Evolutionary conservation across 2,329 filamentous ascomycete genomes (phyloP), one percentile per base, ranked within the genome.

Genomic region (Neospermospora avenae): DNA sequence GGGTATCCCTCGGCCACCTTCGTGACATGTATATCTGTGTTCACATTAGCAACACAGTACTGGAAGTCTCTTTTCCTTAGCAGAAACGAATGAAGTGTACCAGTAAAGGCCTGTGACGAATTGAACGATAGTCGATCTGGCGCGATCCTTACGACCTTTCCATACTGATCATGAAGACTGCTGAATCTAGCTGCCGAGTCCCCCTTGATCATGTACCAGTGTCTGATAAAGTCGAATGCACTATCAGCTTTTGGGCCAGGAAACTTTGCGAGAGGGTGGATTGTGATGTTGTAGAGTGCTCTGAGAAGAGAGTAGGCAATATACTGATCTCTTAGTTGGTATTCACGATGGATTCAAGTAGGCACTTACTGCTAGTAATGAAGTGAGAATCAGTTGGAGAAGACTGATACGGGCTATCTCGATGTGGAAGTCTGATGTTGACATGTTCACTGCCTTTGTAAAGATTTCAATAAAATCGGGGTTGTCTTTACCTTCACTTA

Each of bases 241-340:
- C 61, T 58, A 31, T 61, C 54, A 11, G 54, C 24, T 34, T 61
- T 65, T 10, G 73, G 73, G 1, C 72, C 72, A 1, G 71, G 71
- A 49, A 68, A 74, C 31, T 69, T 70, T 13, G 69, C 65, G 10
- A 70, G 61, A 7, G 70, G 73, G 45, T 75, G 73, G 31, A 68
- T 62, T 10, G 55, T 56, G 14, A 62, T 16, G 18, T 63, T 61
- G 42, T 66, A 64, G 2, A 63, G 44, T 6, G 61, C 56, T 1
- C 11, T n/a, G 14, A 31, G 37, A 20, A 60, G 39, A 13, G 31
- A 45, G 22, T 57, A 60, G 18, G 24, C 7, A 7, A 49, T 35
- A n/a, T 25, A 57, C 45, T 55, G 58, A 46, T 14, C 18, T 11
- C 1, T 48, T 28, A 48, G 5, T 31, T 48, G 24, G 18, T 48